Evolutionary conservation across 1,284 basidiomycete genomes (phyloP), one percentile per base, ranked within the genome.

Genomic region (Pyrrhoderma noxium): DNA sequence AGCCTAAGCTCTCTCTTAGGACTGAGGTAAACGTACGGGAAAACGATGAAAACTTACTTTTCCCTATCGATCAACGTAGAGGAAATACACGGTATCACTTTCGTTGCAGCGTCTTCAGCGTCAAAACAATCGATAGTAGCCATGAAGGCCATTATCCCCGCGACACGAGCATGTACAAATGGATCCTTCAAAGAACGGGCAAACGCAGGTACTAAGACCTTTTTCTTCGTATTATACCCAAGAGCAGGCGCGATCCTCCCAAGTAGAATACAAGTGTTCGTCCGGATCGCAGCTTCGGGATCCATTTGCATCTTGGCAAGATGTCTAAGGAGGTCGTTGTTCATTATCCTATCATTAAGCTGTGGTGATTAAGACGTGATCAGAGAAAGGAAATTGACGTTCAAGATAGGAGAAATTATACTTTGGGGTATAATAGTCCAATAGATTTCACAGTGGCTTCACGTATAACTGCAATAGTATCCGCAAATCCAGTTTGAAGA

Each of bases 231-330:
- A 59, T 91, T 85, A 53, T 88, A 78, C 1, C 88, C 86, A 1
- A 99, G 73, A 2, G 80, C 79, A 0, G 92, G 92, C 0, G 89
- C 92, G 2, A 99, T 76, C 8, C 94, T 79, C 8, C 95, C 95
- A 40, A 99, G 82, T 3, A 99, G 79, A 58, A 99, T 96, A 62
- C 93, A 98, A 0, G 95, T 97, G 64, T 99, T 99, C 11, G 95
- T 99, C 39, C 96, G 82, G 61, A 99, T 97, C 1, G 93, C 94
- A 0, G 94, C 80, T 67, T 98, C 95, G 0, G 84, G 73, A 63
- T 99, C 95, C 16, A 79, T 82, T 70, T 99, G 96, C 68, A 91
- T 89, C 60, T 91, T 91, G 1, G 95, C 95, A 16, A 99, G 80
- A 56, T 90, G 79, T 2, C 94, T 86, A 1, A 99, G 78, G 25